These are phyloP conservation scores for Oenanthe javanica DNA, from an alignment of 140 eudicot species.

Conservation along the genomic window DNA sequence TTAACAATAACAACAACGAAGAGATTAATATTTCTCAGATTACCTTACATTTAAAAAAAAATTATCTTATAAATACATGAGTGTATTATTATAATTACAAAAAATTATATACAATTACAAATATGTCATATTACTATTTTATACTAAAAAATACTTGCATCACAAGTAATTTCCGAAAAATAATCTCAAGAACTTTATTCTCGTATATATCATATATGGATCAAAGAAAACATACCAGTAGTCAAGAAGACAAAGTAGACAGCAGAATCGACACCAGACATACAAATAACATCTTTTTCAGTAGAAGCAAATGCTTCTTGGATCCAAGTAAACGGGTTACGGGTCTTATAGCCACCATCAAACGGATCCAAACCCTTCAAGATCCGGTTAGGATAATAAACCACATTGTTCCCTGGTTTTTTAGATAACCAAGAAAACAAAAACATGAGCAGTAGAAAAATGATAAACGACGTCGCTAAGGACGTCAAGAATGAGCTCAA, in stretches of 20 bases:
- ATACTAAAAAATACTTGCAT: too few relatives aligned
- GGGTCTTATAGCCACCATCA: conserved; percentile 49
- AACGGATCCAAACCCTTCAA: conserved; percentile 70
- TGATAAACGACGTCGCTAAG: conserved; percentile 58
- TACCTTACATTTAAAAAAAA: too few relatives aligned
- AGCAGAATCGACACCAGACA: conserved; percentile 93
- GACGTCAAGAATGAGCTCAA: conserved; percentile 83
- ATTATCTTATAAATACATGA: too few relatives aligned
- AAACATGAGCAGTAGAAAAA: conserved; percentile 66
- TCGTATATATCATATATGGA: neutral
- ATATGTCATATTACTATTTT: too few relatives aligned
- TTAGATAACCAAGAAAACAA: conserved; percentile 65
- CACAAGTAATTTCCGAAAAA: too few relatives aligned
- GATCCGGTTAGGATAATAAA: conserved; percentile 86
- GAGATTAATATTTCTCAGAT: too few relatives aligned
- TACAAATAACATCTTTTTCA: conserved; percentile 50
- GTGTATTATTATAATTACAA: too few relatives aligned
- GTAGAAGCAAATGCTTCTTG: conserved; percentile 56
- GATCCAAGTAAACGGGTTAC: conserved; percentile 91
- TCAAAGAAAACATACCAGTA: conserved; percentile 45
- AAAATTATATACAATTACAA: too few relatives aligned
- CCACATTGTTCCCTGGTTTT: conserved; percentile 51
- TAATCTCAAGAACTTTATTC: too few relatives aligned
- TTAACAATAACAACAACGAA: too few relatives aligned
- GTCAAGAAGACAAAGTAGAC: conserved; percentile 76